Conservation (phyloP, 768 basidiomycete genomes). For the Pisolithus marmoratus region DNA sequence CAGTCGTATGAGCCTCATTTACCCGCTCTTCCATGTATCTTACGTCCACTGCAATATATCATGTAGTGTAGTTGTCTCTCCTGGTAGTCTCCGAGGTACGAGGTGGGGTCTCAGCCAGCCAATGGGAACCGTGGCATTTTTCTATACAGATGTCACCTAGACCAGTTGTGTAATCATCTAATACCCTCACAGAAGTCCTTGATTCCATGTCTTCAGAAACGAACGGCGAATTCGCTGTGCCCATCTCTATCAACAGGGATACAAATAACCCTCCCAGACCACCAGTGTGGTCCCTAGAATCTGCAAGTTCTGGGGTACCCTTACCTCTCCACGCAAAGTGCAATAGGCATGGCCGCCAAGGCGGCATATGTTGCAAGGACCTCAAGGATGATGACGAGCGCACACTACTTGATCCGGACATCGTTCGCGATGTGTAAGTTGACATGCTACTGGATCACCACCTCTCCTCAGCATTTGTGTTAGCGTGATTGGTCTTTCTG, state of each 20-base stretch:
- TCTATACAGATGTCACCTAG: no score
- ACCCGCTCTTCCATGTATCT: neutral
- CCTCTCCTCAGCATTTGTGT: neutral
- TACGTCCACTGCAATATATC: neutral
- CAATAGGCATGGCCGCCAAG: constrained; percentile 43
- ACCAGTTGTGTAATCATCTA: no score
- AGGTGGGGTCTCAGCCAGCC: no score
- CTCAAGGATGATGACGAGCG: constrained; percentile 74
- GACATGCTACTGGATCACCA: neutral
- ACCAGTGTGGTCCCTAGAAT: constrained; percentile 63
- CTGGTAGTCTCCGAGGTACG: no score
- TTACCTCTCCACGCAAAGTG: constrained; percentile 56
- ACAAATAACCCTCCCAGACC: constrained; percentile 28
- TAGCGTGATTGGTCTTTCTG: constrained; percentile 84
- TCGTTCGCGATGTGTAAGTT: constrained; percentile 80
- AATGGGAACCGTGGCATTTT: no score
- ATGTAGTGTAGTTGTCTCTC: neutral
- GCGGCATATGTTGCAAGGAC: constrained; percentile 85
- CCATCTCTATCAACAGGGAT: constrained; percentile 16
- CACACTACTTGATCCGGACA: constrained; percentile 77
- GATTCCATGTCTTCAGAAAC: constrained; percentile 5
- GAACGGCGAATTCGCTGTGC: constrained; percentile 9
- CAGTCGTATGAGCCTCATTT: constrained; percentile 21
- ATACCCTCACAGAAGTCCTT: no score
- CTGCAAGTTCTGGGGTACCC: constrained; percentile 32